phyloP scores from a whole-genome alignment of 2,329 filamentous ascomycete species.

The Pseudogymnoascus sp. region DNA sequence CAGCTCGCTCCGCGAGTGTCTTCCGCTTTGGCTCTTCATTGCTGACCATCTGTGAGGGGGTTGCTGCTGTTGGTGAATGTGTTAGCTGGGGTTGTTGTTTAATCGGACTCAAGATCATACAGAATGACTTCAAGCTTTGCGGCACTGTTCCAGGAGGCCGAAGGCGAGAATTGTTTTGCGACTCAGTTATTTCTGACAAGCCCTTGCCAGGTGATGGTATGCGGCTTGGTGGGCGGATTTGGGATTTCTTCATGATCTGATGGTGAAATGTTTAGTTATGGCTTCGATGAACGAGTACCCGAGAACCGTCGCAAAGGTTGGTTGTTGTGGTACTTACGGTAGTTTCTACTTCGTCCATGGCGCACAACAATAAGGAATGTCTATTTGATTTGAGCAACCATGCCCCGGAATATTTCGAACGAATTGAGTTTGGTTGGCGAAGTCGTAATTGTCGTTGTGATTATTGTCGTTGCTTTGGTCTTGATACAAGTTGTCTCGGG shows the following conservation, averaged over 20 bases:
- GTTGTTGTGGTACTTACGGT: slow-evolving; percentile 9
- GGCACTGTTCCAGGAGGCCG: slow-evolving; percentile 28
- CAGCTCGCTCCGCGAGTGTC: slow-evolving; percentile 46
- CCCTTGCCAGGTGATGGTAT: slow-evolving; percentile 27
- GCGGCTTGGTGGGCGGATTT: slow-evolving; percentile 21
- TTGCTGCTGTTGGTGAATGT: neutral
- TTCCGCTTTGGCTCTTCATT: slow-evolving; percentile 54
- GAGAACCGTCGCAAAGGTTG: neutral
- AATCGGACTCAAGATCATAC: slow-evolving; percentile 12
- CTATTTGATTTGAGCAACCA: neutral
- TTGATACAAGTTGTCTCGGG: slow-evolving; percentile 2
- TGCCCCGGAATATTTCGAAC: neutral
- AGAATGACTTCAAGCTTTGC: slow-evolving; percentile 5
- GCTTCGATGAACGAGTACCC: neutral
- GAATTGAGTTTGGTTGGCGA: slow-evolving; percentile 3
- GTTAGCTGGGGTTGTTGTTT: neutral
- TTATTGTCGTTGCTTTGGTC: neutral
- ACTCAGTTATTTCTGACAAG: slow-evolving; percentile 49
- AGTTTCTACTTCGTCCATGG: slow-evolving; percentile 10
- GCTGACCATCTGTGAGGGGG: slow-evolving; percentile 33
- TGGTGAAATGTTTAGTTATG: slow-evolving; percentile 6
- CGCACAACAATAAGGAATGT: slow-evolving; percentile 5
- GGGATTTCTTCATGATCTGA: slow-evolving; percentile 24
- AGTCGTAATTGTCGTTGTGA: neutral
- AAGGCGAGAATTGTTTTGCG: slow-evolving; percentile 49